Base-by-base conservation (phyloP, 345 rosid species). In the Punica granatum region DNA sequence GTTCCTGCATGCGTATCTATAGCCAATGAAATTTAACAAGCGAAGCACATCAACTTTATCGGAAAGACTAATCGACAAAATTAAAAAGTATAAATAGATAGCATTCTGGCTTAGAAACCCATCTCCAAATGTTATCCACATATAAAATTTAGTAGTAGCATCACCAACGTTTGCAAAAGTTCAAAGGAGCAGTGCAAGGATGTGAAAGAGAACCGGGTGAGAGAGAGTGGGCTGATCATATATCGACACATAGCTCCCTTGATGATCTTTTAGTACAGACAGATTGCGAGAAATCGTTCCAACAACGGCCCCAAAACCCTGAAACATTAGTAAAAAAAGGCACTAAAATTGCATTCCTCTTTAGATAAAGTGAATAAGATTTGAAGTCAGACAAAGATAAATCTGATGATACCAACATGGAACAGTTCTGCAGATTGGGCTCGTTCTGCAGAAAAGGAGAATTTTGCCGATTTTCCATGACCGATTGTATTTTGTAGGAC, bases 301-400 rank as follows among this genome's bases (percentile, higher is more conserved):
- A 71, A 88, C 90, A 81, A 95, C 99, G 69, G 99, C 99, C 54
- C 98, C 99, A 35, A 92, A 72, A 35, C 99, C 98, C 99, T 94
- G 75, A 60, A 83, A 63, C 69, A 51, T 70, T 46, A 63, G 48
- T 41, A n/a, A 26, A 46, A 15, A 1, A n/a, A n/a, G n/a, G 23
- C 9, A 62, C 21, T 37, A 37, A 37, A 37, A 34, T 62, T 35
- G 0, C 32, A 15, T 10, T 36, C 28, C 44, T 30, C 11, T 34
- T 15, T 16, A 31, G 11, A 33, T 32, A 60, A 13, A 60, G 34
- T 14, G 16, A 5, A 15, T 60, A 60, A 31, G 32, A 26, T 16
- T 60, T 60, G 9, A 60, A 19, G 3, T 3, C 18, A 46, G 53
- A 18, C 1, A 46, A 3, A 41, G 11, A 41, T 41, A n/a, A 7